phyloP scores from a whole-genome alignment of 495 filamentous ascomycete genomes.

The Oleoguttula mirabilis region DNA sequence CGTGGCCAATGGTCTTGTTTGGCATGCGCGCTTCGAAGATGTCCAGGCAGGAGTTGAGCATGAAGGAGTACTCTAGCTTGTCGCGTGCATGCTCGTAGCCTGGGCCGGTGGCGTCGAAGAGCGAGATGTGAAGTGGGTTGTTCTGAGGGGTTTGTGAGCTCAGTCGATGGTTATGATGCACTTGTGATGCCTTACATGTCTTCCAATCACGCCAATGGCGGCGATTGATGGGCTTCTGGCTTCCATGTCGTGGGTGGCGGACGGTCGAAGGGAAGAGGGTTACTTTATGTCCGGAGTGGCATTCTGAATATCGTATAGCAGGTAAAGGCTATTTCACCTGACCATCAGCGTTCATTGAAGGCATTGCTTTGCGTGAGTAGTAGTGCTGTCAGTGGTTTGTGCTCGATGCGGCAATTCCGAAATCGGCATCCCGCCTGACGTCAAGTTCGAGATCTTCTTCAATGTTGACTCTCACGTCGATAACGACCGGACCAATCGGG shows the following conservation, averaged over 20 bases:
- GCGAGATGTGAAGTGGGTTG: conserved; percentile 83
- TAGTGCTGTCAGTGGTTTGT: too few species aligned
- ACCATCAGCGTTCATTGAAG: too few species aligned
- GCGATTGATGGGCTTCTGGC: conserved; percentile 54
- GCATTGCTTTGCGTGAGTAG: too few species aligned
- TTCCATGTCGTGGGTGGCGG: too few species aligned
- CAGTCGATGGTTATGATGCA: conserved; percentile 7
- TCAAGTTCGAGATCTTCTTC: too few species aligned
- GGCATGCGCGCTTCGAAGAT: conserved; percentile 73
- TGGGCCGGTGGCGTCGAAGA: conserved; percentile 63
- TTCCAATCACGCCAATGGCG: conserved; percentile 85
- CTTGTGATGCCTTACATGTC: conserved; percentile 47
- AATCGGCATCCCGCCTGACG: not conserved
- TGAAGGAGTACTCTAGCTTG: conserved; percentile 73
- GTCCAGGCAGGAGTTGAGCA: conserved; percentile 82
- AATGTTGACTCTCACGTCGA: too few species aligned
- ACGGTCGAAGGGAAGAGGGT: too few species aligned
- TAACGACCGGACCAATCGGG: too few species aligned
- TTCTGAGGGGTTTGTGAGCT: conserved; percentile 46
- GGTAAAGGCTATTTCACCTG: too few species aligned
- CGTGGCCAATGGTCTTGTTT: conserved; percentile 56
- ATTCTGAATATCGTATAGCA: too few species aligned
- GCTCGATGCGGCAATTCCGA: too few species aligned
- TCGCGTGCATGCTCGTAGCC: conserved; percentile 30
- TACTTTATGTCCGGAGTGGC: too few species aligned